phyloP scores from a whole-genome alignment of 1,139 yeast species.

The Geotrichum histeridarum region DNA sequence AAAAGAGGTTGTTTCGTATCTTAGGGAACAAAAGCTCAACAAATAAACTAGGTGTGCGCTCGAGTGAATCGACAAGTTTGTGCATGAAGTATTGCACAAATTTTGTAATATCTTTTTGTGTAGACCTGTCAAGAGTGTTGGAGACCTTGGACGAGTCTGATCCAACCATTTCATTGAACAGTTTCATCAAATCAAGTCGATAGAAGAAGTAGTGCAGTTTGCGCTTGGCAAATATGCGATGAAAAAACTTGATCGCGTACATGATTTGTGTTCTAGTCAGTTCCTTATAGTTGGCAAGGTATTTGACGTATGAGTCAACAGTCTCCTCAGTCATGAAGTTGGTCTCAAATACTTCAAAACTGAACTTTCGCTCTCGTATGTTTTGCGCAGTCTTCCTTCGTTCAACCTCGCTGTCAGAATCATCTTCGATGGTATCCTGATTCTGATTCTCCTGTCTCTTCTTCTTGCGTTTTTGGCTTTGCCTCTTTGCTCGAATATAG shows the following conservation, averaged over 20 bases:
- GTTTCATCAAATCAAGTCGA: slow-evolving; percentile 69
- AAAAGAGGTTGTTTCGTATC: slow-evolving; percentile 45
- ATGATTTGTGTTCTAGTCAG: slow-evolving; percentile 57
- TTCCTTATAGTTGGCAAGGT: slow-evolving; percentile 54
- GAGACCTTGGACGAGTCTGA: not conserved
- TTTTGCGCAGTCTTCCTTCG: slow-evolving; percentile 35
- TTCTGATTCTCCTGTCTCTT: slow-evolving; percentile 27
- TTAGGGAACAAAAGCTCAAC: slow-evolving; percentile 63
- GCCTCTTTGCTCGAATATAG: slow-evolving; percentile 49
- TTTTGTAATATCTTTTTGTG: slow-evolving; percentile 30
- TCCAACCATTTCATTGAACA: slow-evolving; percentile 45
- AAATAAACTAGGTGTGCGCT: slow-evolving; percentile 51
- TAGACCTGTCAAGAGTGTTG: slow-evolving; percentile 2
- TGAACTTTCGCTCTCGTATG: slow-evolving; percentile 50
- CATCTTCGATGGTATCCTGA: slow-evolving; percentile 44
- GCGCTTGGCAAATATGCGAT: slow-evolving; percentile 61
- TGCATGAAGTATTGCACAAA: slow-evolving; percentile 66
- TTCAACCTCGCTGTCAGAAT: slow-evolving; percentile 40
- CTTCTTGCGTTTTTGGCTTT: slow-evolving; percentile 32
- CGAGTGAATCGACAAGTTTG: slow-evolving; percentile 49
- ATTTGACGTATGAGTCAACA: slow-evolving; percentile 50
- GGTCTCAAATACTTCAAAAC: slow-evolving; percentile 42
- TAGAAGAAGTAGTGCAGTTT: slow-evolving; percentile 58
- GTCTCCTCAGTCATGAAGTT: slow-evolving; percentile 41
- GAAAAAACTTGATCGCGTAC: slow-evolving; percentile 63